Conservation (phyloP, 164 flowering plant genomes). For the Vitis cinerea region DNA sequence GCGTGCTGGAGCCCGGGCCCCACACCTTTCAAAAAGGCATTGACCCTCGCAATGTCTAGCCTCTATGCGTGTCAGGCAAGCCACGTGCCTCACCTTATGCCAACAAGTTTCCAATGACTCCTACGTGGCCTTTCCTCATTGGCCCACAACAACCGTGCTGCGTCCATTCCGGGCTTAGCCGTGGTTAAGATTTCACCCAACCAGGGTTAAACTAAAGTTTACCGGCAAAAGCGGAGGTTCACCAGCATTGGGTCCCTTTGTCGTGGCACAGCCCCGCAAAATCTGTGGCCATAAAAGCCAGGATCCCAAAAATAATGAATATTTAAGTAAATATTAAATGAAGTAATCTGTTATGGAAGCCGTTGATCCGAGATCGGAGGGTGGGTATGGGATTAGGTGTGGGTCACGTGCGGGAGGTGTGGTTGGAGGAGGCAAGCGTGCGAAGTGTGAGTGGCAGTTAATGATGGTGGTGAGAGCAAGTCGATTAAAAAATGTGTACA, state of each 20-base stretch:
- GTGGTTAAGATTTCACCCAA: background rate
- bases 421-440: conserved; percentile 1
- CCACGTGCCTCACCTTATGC: no score
- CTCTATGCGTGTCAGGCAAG: no score
- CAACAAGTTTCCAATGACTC: no score
- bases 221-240: conserved; percentile 25
- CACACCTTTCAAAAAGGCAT: no score
- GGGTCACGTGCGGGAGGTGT: background rate
- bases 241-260: conserved; percentile 36
- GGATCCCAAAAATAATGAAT: background rate
- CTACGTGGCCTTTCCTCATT: no score
- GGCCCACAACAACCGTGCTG: no score
- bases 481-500: background rate
- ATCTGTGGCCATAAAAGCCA: conserved; percentile 9
- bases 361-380: background rate
- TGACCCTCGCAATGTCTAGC: no score
- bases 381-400: background rate
- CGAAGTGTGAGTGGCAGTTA: background rate
- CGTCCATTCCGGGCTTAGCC: no score
- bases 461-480: background rate
- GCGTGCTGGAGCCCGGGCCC: no score
- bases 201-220: background rate
- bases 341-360: background rate
- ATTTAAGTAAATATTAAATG: background rate
- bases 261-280: conserved; percentile 33